Evolutionary conservation across 768 basidiomycete genomes (phyloP), one percentile per base, ranked within the genome.

Genomic region (Hebeloma cylindrosporum): DNA sequence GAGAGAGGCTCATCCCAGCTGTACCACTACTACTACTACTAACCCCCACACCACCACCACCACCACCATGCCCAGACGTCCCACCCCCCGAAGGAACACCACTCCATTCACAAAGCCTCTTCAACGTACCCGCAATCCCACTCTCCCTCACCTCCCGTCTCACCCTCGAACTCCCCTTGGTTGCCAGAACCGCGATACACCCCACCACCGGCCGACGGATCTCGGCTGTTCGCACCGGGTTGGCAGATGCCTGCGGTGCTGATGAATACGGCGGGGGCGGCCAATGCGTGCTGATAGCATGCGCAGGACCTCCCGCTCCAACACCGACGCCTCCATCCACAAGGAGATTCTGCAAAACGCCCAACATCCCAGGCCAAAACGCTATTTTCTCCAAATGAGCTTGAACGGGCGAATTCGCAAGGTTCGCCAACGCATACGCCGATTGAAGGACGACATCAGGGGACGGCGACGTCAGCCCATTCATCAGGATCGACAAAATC

Each of bases 341-440:
- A n/a, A 89, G 73, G 31, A 79, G 79, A 5, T 59, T 51, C n/a
- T 77, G 77, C 0, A 90, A 64, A 1, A 77, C 70, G 8, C 60
- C 57, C 3, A 89, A 73, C 5, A 89, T 66, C 4, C 66, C 64
- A 0, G 75, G 66, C 45, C 80, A 71, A 0, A 66, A 55, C n/a
- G 82, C 65, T 25, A 90, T 75, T 17, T 68, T 61, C 29, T 68
- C 67, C 44, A 82, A 83, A 32, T 78, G 72, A 11, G 65, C 60
- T 0, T 71, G 59, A n/a, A n/a, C n/a, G 2, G 67, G 60, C 27
- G 81, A 81, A 58, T 88, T 88, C 26, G 80, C 73, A 10, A 91
- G 68, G 60, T 90, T 89, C 0, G 82, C 82, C 0, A 89, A 73
- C 2, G 79, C 64, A 56, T 69, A 79, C 0, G 83, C 74, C 0